Percentiles rank a stretch among this genome's conserved stretches.
Evolutionary conservation across 345 rosid species (phyloP).

Genomic region (Xanthoceras sorbifolium): DNA sequence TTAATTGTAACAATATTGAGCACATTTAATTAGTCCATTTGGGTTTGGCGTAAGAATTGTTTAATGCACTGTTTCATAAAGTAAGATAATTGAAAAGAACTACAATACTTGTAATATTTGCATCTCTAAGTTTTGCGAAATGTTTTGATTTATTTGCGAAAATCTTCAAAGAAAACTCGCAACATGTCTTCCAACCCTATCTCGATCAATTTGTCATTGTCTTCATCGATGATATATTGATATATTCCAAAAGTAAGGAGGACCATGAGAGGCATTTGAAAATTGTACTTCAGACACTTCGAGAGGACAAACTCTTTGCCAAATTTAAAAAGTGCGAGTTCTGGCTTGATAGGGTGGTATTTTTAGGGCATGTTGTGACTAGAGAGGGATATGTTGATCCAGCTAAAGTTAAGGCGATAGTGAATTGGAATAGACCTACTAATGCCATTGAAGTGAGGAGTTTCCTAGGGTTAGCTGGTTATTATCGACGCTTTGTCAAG

Average conservation of each 20-base stretch:
- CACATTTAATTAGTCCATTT: no score
- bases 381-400: not conserved
- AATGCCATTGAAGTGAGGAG: not conserved
- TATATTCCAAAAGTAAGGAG: not conserved
- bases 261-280: not conserved
- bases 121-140: no score
- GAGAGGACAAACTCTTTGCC: not conserved
- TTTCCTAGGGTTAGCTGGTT: constrained; percentile 15
- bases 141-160: no score
- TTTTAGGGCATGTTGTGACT: not conserved
- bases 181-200: not conserved
- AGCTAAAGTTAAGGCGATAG: not conserved
- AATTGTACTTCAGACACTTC: not conserved
- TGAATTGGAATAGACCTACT: not conserved
- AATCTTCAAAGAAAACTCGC: no score
- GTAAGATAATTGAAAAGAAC: no score
- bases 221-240: not conserved
- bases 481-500: not conserved
- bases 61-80: no score
- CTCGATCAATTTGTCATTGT: not conserved
- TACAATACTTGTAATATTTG: no score
- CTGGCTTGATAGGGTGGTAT: not conserved
- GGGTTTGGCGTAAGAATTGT: no score
- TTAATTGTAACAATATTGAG: no score
- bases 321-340: constrained; percentile 7